These are phyloP conservation scores for Thymus mandschuricus DNA, from an alignment of 257 asterid species.

Conservation along the genomic window DNA sequence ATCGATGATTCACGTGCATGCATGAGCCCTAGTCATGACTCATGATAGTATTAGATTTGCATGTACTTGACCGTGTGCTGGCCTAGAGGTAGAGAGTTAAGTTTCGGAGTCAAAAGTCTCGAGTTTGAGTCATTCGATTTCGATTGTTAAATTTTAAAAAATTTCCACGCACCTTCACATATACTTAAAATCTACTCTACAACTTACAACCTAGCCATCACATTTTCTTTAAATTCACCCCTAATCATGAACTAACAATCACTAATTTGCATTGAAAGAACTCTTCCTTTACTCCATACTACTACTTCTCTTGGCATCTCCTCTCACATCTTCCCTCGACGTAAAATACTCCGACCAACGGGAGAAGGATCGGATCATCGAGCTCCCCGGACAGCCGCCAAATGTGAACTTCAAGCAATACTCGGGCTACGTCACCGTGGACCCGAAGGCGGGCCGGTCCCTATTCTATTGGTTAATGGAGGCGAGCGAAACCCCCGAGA, in stretches of 20 bases:
- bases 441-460: slow-evolving; percentile 49
- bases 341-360: slow-evolving; percentile 36
- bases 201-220: neutral
- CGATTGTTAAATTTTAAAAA: neutral
- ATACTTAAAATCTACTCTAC: slow-evolving; percentile 32
- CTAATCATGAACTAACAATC: neutral
- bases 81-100: too few species aligned
- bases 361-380: slow-evolving; percentile 47
- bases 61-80: too few species aligned
- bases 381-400: slow-evolving; percentile 58
- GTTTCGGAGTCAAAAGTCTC: too few species aligned
- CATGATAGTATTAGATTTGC: too few species aligned
- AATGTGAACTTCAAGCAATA: slow-evolving; percentile 51
- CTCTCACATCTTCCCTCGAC: slow-evolving; percentile 3
- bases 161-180: slow-evolving; percentile 11
- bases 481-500: slow-evolving; percentile 41
- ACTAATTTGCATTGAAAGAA: slow-evolving; percentile 37
- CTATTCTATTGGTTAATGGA: slow-evolving; percentile 65
- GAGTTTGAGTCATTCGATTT: too few species aligned
- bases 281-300: neutral
- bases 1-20: slow-evolving; percentile 32
- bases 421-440: slow-evolving; percentile 63
- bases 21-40: slow-evolving; percentile 1
- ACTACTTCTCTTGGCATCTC: neutral
- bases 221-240: slow-evolving; percentile 26